Evolutionary conservation across 306 rosid genomes (phyloP).

Genomic region (Casuarina equisetifolia): DNA sequence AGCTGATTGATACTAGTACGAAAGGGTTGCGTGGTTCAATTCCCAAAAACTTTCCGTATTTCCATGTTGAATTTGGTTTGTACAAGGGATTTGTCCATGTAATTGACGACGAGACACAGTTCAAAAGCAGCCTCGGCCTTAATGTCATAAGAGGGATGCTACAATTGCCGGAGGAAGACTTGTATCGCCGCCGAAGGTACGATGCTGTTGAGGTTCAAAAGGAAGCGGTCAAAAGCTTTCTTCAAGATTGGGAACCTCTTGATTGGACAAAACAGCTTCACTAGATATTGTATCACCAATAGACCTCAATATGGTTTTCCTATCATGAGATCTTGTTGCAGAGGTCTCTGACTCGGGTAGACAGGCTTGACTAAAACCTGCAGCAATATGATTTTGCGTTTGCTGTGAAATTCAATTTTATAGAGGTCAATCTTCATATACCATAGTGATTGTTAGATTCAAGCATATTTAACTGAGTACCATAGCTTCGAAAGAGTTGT

Average conservation of each 20-base stretch:
- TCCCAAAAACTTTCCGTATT: slow-evolving; percentile 76
- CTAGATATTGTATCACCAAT: slow-evolving; percentile 25
- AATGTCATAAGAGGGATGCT: slow-evolving; percentile 88
- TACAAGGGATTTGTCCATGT: slow-evolving; percentile 82
- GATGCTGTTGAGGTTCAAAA: slow-evolving; percentile 63
- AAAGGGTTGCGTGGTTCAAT: slow-evolving; percentile 81
- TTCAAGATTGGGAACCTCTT: slow-evolving; percentile 62
- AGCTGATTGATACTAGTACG: slow-evolving; percentile 71
- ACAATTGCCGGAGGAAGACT: slow-evolving; percentile 70
- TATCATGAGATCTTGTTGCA: too few relatives aligned
- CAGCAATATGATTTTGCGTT: too few relatives aligned
- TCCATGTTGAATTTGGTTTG: slow-evolving; percentile 83
- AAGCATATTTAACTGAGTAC: too few relatives aligned
- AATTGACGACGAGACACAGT: slow-evolving; percentile 75
- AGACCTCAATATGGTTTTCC: not conserved
- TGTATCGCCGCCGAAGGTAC: slow-evolving; percentile 62
- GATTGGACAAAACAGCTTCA: slow-evolving; percentile 84
- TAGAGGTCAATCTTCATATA: too few relatives aligned
- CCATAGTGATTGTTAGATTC: too few relatives aligned
- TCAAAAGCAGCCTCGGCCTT: slow-evolving; percentile 65
- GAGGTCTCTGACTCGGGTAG: too few relatives aligned
- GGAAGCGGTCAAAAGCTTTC: slow-evolving; percentile 62
- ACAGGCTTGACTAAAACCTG: too few relatives aligned
- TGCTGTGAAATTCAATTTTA: too few relatives aligned
- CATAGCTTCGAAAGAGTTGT: too few relatives aligned